A percentile compares a stretch with the other conserved stretches of the same genome.
Conservation (phyloP, 2,329 filamentous ascomycete genomes). For the Lachnellula cervina region DNA sequence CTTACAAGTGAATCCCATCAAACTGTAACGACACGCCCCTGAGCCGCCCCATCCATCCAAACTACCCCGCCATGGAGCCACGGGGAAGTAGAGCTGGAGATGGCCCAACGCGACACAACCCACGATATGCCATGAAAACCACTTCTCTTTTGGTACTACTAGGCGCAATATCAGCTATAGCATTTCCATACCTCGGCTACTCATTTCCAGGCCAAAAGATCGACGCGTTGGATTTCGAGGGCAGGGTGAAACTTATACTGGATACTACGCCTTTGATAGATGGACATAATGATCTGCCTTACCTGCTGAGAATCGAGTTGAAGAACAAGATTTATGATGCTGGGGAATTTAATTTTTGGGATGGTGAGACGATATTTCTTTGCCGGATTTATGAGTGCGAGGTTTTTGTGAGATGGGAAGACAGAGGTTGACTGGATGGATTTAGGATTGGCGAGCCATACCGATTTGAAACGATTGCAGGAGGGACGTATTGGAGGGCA, state of each 20-base stretch:
- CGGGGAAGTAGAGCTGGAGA: too few relatives aligned
- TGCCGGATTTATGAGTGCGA: background rate
- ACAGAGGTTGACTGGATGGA: constrained; percentile 14
- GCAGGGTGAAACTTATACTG: constrained; percentile 17
- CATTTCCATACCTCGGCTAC: background rate
- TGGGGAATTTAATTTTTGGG: constrained; percentile 13
- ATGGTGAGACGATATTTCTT: background rate
- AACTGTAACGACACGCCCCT: too few relatives aligned
- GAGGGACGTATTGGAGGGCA: constrained; percentile 29
- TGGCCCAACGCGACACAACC: too few relatives aligned
- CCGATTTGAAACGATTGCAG: constrained; percentile 26
- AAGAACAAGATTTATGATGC: constrained; percentile 29
- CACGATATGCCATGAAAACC: background rate
- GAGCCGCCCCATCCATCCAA: too few relatives aligned
- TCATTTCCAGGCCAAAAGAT: background rate
- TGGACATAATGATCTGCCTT: constrained; percentile 33
- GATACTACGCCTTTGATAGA: constrained; percentile 29
- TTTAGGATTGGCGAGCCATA: constrained; percentile 19
- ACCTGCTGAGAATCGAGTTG: constrained; percentile 25
- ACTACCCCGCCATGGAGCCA: too few relatives aligned
- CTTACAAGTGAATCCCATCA: too few relatives aligned
- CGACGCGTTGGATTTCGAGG: constrained; percentile 6
- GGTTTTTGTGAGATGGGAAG: background rate
- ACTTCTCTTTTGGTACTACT: background rate
- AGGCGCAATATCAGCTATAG: background rate